Evolutionary conservation across 192 early-diverging fungal genomes (phyloP).

Genomic region (Linnemannia zychae): DNA sequence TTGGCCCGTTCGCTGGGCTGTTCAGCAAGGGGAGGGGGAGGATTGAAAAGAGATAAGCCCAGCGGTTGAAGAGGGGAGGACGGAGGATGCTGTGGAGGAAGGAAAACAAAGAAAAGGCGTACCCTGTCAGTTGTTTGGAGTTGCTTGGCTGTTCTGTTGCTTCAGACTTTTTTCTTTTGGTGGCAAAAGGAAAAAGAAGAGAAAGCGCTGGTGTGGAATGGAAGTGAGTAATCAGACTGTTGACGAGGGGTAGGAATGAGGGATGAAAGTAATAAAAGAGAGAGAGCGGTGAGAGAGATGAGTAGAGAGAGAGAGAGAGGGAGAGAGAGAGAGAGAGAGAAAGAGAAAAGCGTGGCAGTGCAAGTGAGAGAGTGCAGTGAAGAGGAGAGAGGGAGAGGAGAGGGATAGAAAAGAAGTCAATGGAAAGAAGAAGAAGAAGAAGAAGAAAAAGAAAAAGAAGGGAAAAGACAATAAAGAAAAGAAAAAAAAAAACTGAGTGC

Average conservation of each 20-base stretch:
- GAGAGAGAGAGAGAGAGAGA: not conserved
- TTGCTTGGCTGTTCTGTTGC: not conserved
- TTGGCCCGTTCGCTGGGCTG: slow-evolving; percentile 4
- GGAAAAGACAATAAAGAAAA: not conserved
- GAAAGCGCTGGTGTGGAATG: not conserved
- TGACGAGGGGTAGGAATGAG: not conserved
- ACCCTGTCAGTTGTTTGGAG: not conserved
- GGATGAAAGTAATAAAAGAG: not conserved
- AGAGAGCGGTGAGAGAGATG: not conserved
- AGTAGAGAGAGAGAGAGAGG: not conserved
- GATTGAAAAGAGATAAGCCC: not conserved
- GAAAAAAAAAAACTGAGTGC: not conserved
- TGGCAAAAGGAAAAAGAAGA: slow-evolving; percentile 8
- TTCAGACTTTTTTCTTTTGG: not conserved
- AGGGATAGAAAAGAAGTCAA: not conserved
- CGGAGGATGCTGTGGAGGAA: not conserved
- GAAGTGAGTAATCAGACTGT: not conserved
- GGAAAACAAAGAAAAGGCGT: not conserved
- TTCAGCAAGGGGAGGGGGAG: not conserved
- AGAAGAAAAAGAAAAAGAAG: not conserved
- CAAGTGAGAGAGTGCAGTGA: not conserved
- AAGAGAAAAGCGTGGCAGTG: not conserved
- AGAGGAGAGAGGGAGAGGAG: not conserved
- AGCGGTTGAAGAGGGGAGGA: not conserved
- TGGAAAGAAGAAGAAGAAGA: not conserved